Base-by-base conservation (phyloP, 176 grass and related monocot species). In the Typha latifolia region DNA sequence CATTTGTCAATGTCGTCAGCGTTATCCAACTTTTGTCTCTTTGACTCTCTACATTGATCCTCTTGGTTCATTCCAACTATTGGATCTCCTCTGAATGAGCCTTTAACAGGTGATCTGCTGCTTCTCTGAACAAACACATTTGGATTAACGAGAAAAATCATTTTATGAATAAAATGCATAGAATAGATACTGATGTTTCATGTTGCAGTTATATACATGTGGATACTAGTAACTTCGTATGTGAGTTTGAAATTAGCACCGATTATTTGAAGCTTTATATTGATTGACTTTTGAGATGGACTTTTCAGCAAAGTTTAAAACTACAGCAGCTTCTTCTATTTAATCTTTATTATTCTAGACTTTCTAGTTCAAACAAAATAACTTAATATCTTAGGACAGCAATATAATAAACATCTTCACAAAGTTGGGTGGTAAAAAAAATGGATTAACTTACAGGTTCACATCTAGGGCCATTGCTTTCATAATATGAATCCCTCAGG, bases 401-500 rank as follows among this genome's bases (percentile, higher is more conserved):
- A 57, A 18, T 57, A 19, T 53, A 53, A 18, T 18, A 5, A 55
- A 55, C 51, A 14, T 55, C n/a, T 55, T 16, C 15, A 12, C 51
- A 55, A 18, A 55, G 2, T 14, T 55, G 14, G 51, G 51, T 55
- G 14, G n/a, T 16, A 12, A 6, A 37, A 37, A 4, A 37, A 37
- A 37, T 6, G 2, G 7, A 6, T 37, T 37, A 9, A 21, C 52
- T 57, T 18, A 97, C 94, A 48, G 85, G 76, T 66, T 85, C 84
- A 70, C 78, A 82, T 82, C 80, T 63, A 51, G 66, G 68, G 47
- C 84, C 78, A 77, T 87, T 86, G 76, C 94, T 97, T 49, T 92
- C 94, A 68, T 80, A 84, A 53, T 90, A 77, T 68, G 80, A 69
- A 77, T 80, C 78, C 69, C 73, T 78, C 37, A 61, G 73, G 3